phyloP scores from a whole-genome alignment of 768 basidiomycete species.

The Pulveroboletus sp. region DNA sequence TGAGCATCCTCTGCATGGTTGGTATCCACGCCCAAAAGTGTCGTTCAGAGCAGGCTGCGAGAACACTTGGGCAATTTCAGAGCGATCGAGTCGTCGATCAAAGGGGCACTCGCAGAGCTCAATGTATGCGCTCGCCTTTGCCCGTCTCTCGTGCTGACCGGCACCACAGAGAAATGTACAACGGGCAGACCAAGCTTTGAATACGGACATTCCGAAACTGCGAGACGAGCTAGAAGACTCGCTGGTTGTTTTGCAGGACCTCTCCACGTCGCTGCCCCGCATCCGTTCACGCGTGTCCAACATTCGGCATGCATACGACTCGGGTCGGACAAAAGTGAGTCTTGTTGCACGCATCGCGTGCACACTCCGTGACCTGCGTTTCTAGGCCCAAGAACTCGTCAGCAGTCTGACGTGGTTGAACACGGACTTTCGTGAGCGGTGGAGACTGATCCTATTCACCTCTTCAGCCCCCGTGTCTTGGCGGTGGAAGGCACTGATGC shows the following conservation, averaged over 20 bases:
- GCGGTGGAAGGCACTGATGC: slow-evolving; percentile 66
- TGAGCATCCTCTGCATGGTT: slow-evolving; percentile 14
- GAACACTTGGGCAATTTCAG: slow-evolving; percentile 74
- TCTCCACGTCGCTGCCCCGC: slow-evolving; percentile 57
- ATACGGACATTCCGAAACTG: slow-evolving; percentile 61
- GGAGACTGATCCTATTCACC: slow-evolving; percentile 73
- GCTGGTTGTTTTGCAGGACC: slow-evolving; percentile 51
- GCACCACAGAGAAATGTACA: slow-evolving; percentile 49
- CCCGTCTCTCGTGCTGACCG: not conserved
- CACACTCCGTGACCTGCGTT: not conserved
- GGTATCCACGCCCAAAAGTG: too few relatives aligned
- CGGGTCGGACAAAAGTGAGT: slow-evolving; percentile 63
- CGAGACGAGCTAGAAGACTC: slow-evolving; percentile 60
- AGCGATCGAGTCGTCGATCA: slow-evolving; percentile 66
- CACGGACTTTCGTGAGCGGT: slow-evolving; percentile 74
- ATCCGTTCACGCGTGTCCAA: slow-evolving; percentile 60
- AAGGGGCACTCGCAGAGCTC: slow-evolving; percentile 59
- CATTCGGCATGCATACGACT: slow-evolving; percentile 66
- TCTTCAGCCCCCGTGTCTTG: slow-evolving; percentile 68
- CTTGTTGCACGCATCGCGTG: not conserved
- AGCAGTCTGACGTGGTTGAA: slow-evolving; percentile 71
- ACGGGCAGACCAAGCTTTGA: slow-evolving; percentile 57
- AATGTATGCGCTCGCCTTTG: slow-evolving; percentile 42
- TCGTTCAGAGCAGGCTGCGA: slow-evolving; percentile 56
- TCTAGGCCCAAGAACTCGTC: slow-evolving; percentile 64